Base-by-base conservation (phyloP, 176 grass and related monocot genomes). In the maize (Zea mays) region DNA sequence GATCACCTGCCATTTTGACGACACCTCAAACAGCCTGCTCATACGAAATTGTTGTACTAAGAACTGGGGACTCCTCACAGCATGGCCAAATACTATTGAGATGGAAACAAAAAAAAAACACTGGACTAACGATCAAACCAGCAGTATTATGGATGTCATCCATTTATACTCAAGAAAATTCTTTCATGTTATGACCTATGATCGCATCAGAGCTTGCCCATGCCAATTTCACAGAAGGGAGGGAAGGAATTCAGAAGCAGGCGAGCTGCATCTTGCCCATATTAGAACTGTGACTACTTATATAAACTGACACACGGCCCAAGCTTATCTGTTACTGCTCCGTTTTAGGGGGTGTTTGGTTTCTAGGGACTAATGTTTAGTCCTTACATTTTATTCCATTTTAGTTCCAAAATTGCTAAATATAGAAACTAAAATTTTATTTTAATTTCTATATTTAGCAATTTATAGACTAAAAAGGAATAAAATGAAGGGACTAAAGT, bases 1-100 rank as follows among this genome's bases (percentile, higher is more conserved):
- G 64, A 80, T 80, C 63, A 84, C 76, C 57, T 35, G 56, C 57
- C 57, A 21, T 36, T 39, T 45, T 76, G 48, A 39, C 52, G 5
- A 43, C 50, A 39, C 52, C 47, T 75, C 64, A 49, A 76, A 65
- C 16, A 56, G 64, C 66, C 55, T 64, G 38, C 79, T 66, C 70
- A 38, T 69, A 63, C 56, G 6, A 46, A 48, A 70, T 10, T 62
- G 47, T 16, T 10, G 56, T 55, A 14, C 21, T 33, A 52, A 40
- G 69, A 78, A 60, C 36, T 61, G 10, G 17, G 63, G 16, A 36
- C 59, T 52, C 49, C 17, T 34, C 35, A 0, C 14, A 62, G 59
- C 65, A 17, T 27, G 62, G 61, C 10, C 36, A 60, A 67, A 3
- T 16, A 58, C 52, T 51, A 45, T 49, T 46, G 70, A 59, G 17